Percentiles rank a stretch among this genome's conserved stretches.
Evolutionary conservation across 805 yeast genomes (phyloP).

Genomic region (Starmerella ratchasimensis): DNA sequence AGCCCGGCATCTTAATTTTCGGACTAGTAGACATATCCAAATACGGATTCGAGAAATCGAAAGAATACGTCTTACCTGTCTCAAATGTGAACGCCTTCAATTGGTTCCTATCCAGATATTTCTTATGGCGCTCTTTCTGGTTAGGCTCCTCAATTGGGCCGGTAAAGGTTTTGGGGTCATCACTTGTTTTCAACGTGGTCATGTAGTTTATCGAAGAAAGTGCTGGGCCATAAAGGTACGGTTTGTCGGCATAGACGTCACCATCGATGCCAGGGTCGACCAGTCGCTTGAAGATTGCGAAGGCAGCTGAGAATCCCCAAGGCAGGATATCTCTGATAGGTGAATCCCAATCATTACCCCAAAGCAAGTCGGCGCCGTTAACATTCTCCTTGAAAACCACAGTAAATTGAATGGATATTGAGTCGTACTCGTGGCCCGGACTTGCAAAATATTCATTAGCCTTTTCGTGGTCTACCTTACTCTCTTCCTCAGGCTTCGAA

Average conservation of each 20-base stretch:
- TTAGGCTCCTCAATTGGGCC: slow-evolving; percentile 20
- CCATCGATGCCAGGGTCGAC: slow-evolving; percentile 55
- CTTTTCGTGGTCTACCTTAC: slow-evolving; percentile 8
- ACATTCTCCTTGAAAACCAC: slow-evolving; percentile 33
- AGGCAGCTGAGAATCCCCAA: slow-evolving; percentile 39
- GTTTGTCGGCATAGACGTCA: slow-evolving; percentile 46
- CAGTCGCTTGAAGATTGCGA: slow-evolving; percentile 41
- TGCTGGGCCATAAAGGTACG: slow-evolving; percentile 50
- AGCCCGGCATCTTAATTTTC: slow-evolving; percentile 40
- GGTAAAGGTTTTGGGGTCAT: slow-evolving; percentile 2
- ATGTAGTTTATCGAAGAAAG: slow-evolving; percentile 43
- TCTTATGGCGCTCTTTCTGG: slow-evolving; percentile 30
- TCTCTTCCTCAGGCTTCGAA: slow-evolving; percentile 25
- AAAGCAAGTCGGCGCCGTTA: slow-evolving; percentile 42
- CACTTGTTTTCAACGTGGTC: slow-evolving; percentile 4
- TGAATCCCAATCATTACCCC: slow-evolving; percentile 55
- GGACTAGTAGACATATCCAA: slow-evolving; percentile 39
- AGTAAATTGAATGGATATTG: slow-evolving; percentile 29
- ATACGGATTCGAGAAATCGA: slow-evolving; percentile 44
- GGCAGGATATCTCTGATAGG: slow-evolving; percentile 49
- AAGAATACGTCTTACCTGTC: slow-evolving; percentile 29
- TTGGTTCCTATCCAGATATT: slow-evolving; percentile 30
- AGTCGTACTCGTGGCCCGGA: slow-evolving; percentile 21
- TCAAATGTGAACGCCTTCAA: slow-evolving; percentile 33
- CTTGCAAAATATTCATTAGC: slow-evolving; percentile 22